A percentile compares a stretch with the other conserved stretches of the same genome.
These are phyloP conservation scores for Pleurotus eryngii DNA, from an alignment of 768 basidiomycete species.

Conservation along the genomic window DNA sequence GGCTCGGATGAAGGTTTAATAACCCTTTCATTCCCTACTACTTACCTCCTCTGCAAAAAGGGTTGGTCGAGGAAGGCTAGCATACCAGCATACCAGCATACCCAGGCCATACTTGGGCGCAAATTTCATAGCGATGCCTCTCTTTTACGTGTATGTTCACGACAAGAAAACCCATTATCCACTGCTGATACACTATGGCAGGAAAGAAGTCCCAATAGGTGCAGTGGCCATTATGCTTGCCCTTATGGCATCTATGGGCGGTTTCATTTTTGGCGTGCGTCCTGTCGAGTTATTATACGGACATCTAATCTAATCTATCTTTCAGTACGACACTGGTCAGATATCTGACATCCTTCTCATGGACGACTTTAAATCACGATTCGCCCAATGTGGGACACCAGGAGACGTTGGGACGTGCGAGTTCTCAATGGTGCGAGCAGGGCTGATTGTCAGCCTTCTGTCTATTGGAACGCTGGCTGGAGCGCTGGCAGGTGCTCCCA, in stretches of 20 bases:
- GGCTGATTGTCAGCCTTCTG: constrained; percentile 70
- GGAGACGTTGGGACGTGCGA: constrained; percentile 39
- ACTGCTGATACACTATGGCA: constrained; percentile 14
- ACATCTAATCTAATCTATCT: background rate
- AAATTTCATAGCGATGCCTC: background rate
- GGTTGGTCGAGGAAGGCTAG: no score
- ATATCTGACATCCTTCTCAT: constrained; percentile 76
- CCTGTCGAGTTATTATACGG: constrained; percentile 3
- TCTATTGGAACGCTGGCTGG: constrained; percentile 68
- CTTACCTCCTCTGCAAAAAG: no score
- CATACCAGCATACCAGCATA: no score
- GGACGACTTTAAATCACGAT: constrained; percentile 63
- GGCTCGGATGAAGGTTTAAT: no score
- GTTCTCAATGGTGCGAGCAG: constrained; percentile 55
- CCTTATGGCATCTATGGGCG: constrained; percentile 68
- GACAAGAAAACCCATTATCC: background rate
- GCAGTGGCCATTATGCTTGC: constrained; percentile 63
- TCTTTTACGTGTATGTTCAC: background rate
- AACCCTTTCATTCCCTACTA: no score
- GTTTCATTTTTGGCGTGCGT: constrained; percentile 54
- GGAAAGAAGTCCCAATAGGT: constrained; percentile 61
- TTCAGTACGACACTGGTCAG: constrained; percentile 68
- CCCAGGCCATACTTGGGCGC: no score
- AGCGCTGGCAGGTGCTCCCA: constrained; percentile 57
- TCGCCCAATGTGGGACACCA: constrained; percentile 47